Conservation (phyloP, 2,329 filamentous ascomycete genomes). For the Neophaeococcomyces aloes region DNA sequence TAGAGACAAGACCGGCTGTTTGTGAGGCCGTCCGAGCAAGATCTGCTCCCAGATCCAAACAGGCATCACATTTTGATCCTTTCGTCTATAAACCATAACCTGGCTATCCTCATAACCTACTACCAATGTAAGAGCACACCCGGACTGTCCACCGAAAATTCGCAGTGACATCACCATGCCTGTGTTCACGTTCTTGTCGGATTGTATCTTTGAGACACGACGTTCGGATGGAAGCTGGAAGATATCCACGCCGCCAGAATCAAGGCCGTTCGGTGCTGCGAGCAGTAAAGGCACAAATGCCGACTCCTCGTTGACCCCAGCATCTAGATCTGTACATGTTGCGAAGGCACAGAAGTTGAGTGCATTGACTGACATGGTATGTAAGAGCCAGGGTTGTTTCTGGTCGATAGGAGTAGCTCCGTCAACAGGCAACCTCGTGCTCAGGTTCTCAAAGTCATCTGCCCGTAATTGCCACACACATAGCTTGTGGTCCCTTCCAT, state of each 20-base stretch:
- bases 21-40: constrained; percentile 59
- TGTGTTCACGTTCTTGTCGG: constrained; percentile 34
- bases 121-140: constrained; percentile 36
- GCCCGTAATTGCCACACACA: constrained; percentile 71
- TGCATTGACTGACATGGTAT: constrained; percentile 76
- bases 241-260: constrained; percentile 70
- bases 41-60: constrained; percentile 41
- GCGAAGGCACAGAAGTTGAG: constrained; percentile 91
- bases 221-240: constrained; percentile 67
- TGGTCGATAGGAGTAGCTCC: constrained; percentile 34
- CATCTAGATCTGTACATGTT: constrained; percentile 38
- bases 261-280: constrained; percentile 68
- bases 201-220: constrained; percentile 51
- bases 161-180: constrained; percentile 80
- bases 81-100: constrained; percentile 47
- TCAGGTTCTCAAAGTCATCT: constrained; percentile 48
- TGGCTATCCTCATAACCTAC: constrained; percentile 81
- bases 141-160: constrained; percentile 42
- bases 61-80: constrained; percentile 12
- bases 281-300: constrained; percentile 38
- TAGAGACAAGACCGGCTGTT: constrained; percentile 71
- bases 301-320: constrained; percentile 9
- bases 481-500: constrained; percentile 80
- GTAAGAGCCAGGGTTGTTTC: constrained; percentile 70
- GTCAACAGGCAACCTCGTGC: constrained; percentile 62